Conservation (phyloP, 2,329 filamentous ascomycete genomes). For the Stemphylium lycopersici region DNA sequence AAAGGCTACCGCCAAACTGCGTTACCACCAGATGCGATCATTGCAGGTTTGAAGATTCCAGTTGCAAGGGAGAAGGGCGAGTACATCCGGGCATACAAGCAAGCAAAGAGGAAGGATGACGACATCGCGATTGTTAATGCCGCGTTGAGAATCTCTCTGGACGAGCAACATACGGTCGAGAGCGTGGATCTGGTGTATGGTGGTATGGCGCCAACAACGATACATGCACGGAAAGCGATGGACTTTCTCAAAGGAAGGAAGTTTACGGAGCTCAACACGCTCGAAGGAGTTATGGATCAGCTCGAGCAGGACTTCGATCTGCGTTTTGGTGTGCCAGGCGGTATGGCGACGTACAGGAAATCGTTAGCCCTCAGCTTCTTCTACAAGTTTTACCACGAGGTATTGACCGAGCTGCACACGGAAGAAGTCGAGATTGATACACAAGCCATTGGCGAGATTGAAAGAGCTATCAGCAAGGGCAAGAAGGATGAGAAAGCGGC, state of each 20-base stretch:
- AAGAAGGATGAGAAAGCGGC: conserved; percentile 77
- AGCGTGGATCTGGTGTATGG: conserved; percentile 86
- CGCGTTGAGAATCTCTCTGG: conserved; percentile 76
- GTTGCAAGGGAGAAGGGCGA: conserved; percentile 76
- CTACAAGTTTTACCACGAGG: conserved; percentile 94
- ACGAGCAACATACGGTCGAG: conserved; percentile 71
- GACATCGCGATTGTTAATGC: conserved; percentile 97
- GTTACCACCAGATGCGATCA: conserved; percentile 79
- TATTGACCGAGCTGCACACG: conserved; percentile 68
- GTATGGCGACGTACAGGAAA: conserved; percentile 96
- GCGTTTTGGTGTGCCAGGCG: conserved; percentile 87
- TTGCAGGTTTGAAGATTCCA: conserved; percentile 86
- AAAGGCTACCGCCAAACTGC: conserved; percentile 88
- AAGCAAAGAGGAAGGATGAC: conserved; percentile 95
- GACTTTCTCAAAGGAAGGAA: conserved; percentile 77
- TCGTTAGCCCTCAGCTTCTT: conserved; percentile 92
- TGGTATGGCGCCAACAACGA: conserved; percentile 91
- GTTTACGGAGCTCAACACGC: conserved; percentile 78
- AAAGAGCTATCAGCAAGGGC: conserved; percentile 80
- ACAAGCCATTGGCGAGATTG: conserved; percentile 82
- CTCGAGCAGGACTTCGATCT: conserved; percentile 91
- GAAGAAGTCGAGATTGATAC: conserved; percentile 64
- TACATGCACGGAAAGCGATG: conserved; percentile 81
- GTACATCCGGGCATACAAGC: conserved; percentile 89
- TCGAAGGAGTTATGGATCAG: conserved; percentile 88